A percentile compares a stretch with the other conserved stretches of the same genome.
Evolutionary conservation across 2,329 filamentous ascomycete species (phyloP).

Genomic region (Cladosporium oxysporum): DNA sequence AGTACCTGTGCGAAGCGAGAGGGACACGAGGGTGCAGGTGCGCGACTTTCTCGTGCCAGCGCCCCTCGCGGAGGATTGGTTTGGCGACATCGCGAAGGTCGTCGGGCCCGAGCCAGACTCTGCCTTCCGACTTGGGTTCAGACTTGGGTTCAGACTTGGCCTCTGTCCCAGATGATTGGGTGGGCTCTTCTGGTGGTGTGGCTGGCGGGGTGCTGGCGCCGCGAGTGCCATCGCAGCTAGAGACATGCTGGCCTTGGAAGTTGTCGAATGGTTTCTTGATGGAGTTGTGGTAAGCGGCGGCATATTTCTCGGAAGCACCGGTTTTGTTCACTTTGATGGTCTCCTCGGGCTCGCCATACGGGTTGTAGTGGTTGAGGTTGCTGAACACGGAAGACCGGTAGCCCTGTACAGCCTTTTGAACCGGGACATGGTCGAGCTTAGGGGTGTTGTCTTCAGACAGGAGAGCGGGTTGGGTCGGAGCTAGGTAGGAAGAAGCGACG

Average conservation of each 20-base stretch:
- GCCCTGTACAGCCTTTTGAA: background rate
- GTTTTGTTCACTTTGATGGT: slow-evolving; percentile 1
- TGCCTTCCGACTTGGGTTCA: slow-evolving; percentile 6
- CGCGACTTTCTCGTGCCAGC: slow-evolving; percentile 24
- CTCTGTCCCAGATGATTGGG: background rate
- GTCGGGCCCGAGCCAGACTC: slow-evolving; percentile 21
- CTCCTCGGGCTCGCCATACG: background rate
- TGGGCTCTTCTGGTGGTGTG: background rate
- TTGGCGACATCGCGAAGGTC: slow-evolving; percentile 26
- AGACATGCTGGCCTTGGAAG: background rate
- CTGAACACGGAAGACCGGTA: background rate
- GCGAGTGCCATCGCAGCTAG: background rate
- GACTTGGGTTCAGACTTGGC: background rate
- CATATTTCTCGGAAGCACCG: background rate
- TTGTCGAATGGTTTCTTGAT: background rate
- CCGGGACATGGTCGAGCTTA: background rate
- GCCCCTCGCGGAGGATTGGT: slow-evolving; percentile 5
- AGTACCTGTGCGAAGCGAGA: slow-evolving; percentile 34
- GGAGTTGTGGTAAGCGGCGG: slow-evolving; percentile 8
- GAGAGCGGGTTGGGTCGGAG: background rate
- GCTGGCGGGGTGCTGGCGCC: slow-evolving; percentile 3
- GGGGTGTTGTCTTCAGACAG: too few relatives aligned
- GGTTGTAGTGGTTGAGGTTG: background rate
- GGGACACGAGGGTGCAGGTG: slow-evolving; percentile 18
- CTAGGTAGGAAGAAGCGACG: background rate